Conservation (phyloP, 176 grass and related monocot species). For the Thalia dealbata region DNA sequence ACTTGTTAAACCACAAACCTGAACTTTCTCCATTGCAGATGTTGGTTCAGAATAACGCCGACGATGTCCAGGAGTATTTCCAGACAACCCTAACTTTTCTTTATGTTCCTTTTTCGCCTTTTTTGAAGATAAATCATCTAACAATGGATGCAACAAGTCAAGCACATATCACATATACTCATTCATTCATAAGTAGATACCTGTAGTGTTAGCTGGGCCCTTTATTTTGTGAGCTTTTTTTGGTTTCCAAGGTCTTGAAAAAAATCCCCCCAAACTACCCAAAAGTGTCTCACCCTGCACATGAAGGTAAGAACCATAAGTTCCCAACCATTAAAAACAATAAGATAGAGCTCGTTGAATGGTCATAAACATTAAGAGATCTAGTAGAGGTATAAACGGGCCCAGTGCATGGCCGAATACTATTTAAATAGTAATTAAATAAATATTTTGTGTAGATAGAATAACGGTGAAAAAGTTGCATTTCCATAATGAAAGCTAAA, state of each 20-base stretch:
- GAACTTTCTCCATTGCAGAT: conserved; percentile 26
- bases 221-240: conserved; percentile 23
- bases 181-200: not conserved
- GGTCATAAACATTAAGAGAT: not conserved
- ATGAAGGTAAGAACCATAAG: not conserved
- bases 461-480: too few relatives aligned
- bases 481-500: too few relatives aligned
- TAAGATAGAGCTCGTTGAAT: not conserved
- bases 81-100: conserved; percentile 22
- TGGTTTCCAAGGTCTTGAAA: conserved; percentile 24
- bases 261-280: conserved; percentile 24
- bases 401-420: too few relatives aligned
- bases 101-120: conserved; percentile 17
- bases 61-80: not conserved
- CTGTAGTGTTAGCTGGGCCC: conserved; percentile 11
- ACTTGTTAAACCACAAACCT: conserved; percentile 10
- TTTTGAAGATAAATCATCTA: conserved; percentile 19
- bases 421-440: too few relatives aligned
- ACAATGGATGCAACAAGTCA: not conserved
- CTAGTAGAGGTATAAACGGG: too few relatives aligned
- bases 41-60: conserved; percentile 15
- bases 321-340: not conserved
- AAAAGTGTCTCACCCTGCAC: conserved; percentile 21
- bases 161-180: not conserved
- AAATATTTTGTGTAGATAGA: too few relatives aligned